Percentiles rank a stretch among this genome's conserved stretches.
Conservation (phyloP, 257 asterid species). For the Leonotis leonurus region DNA sequence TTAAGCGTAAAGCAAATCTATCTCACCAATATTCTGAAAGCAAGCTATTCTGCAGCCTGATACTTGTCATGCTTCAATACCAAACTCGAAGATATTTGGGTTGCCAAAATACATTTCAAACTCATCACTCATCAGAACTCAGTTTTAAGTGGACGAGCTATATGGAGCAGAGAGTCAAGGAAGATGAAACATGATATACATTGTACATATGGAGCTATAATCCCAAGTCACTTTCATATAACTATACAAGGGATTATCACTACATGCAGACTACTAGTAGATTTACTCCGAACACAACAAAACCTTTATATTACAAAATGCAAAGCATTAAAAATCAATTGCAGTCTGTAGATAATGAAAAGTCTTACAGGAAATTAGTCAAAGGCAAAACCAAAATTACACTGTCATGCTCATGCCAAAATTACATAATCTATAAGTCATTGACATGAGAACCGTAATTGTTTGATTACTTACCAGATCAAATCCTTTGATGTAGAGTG, state of each 20-base stretch:
- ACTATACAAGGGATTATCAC: neutral
- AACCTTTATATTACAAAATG: neutral
- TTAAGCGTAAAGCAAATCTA: neutral
- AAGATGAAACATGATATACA: neutral
- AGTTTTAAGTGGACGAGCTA: neutral
- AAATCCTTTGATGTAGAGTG: constrained; percentile 35
- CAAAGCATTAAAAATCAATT: neutral
- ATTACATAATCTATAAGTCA: neutral
- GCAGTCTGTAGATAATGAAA: neutral
- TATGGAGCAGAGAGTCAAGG: neutral
- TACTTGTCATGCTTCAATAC: neutral
- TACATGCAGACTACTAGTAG: neutral
- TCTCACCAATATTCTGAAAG: neutral
- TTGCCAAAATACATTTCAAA: neutral
- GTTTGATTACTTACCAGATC: constrained; percentile 51
- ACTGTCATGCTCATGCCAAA: neutral
- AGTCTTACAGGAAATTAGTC: too few species aligned
- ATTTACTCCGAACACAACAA: neutral
- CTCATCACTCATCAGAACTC: neutral
- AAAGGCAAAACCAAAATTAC: too few species aligned
- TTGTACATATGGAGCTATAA: neutral
- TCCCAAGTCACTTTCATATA: neutral
- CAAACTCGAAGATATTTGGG: neutral
- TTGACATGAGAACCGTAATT: neutral
- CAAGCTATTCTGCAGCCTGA: neutral